Evolutionary conservation across 2,329 filamentous ascomycete species (phyloP).

Genomic region (Ceratocystis lukuohia): DNA sequence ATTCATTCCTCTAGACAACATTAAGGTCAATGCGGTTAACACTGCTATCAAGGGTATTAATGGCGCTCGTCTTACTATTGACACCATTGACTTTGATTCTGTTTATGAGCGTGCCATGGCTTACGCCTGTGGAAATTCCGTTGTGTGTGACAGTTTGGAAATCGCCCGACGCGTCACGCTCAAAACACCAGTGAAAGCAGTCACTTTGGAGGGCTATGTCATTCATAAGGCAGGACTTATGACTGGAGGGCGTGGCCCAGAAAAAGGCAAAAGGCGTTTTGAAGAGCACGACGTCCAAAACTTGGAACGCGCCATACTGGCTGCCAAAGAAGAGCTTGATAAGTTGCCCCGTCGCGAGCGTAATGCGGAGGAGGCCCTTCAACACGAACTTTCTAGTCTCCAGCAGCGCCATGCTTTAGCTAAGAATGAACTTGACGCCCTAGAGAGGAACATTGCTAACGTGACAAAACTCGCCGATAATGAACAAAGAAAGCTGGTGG

Average conservation of each 20-base stretch:
- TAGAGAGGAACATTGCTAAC: constrained; percentile 71
- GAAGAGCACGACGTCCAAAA: constrained; percentile 83
- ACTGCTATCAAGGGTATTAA: constrained; percentile 81
- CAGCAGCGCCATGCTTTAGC: constrained; percentile 61
- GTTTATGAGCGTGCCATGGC: constrained; percentile 82
- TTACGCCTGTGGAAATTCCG: constrained; percentile 86
- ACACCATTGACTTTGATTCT: constrained; percentile 88
- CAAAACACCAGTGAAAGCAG: constrained; percentile 79
- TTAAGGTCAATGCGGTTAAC: constrained; percentile 85
- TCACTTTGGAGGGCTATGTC: constrained; percentile 87
- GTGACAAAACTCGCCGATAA: constrained; percentile 71
- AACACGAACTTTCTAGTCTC: constrained; percentile 65
- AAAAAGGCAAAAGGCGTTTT: constrained; percentile 68
- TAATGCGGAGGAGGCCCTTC: constrained; percentile 65
- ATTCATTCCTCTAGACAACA: constrained; percentile 93
- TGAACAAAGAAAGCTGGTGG: constrained; percentile 57
- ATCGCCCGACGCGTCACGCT: constrained; percentile 80
- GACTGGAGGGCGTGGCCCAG: constrained; percentile 79
- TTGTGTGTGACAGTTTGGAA: constrained; percentile 79
- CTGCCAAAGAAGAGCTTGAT: constrained; percentile 62
- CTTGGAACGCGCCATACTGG: constrained; percentile 61
- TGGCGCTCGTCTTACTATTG: constrained; percentile 77
- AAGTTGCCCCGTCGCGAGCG: constrained; percentile 68
- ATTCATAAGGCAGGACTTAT: constrained; percentile 95
- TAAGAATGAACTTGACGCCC: constrained; percentile 61